Evolutionary conservation across 2,329 filamentous ascomycete species (phyloP), one percentile per base, ranked within the genome.

Genomic region (Pyrenophora teres): DNA sequence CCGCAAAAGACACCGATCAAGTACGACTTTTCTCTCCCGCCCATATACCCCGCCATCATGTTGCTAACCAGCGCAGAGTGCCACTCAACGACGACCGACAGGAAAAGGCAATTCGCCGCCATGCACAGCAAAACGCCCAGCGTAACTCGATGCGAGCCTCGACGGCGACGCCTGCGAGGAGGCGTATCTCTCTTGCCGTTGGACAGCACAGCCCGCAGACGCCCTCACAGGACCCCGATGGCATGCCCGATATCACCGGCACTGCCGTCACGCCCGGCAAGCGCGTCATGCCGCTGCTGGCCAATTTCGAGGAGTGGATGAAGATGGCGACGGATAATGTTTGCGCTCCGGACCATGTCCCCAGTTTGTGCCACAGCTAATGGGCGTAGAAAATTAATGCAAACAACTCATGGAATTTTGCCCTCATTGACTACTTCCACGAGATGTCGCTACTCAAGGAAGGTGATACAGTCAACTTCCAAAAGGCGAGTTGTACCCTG

Each of bases 271-370:
- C 94, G 53, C 94, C 93, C 46, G 93, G 96, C 88, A 96, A 96
- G 81, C 89, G 92, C 55, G 90, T 68, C 30, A 64, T 96, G 23
- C 94, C 94, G 1, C 89, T 99, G 64, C 80, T 99, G 47, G 94
- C 94, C 68, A 99, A 99, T 76, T 99, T 97, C 67, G 94, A 99
- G 74, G 94, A 99, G 73, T 97, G 93, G 94, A 97, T 99, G 92
- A 99, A 97, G 81, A 96, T 99, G 92, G 94, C 94, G 2, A 97
- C 94, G 13, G 94, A 99, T 78, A 99, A 99, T 67, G 72, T 74
- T 67, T 42, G 58, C 47, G 39, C 27, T 9, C 27, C 27, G 7
- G 12, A 30, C 2, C 10, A 2, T 9, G 27, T 13, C 27, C 12
- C 27, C 9, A 30, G 10, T 9, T 7, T 30, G 7, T 30, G 9